Evolutionary conservation across 768 basidiomycete genomes (phyloP).

Genomic region (Mycena venus): DNA sequence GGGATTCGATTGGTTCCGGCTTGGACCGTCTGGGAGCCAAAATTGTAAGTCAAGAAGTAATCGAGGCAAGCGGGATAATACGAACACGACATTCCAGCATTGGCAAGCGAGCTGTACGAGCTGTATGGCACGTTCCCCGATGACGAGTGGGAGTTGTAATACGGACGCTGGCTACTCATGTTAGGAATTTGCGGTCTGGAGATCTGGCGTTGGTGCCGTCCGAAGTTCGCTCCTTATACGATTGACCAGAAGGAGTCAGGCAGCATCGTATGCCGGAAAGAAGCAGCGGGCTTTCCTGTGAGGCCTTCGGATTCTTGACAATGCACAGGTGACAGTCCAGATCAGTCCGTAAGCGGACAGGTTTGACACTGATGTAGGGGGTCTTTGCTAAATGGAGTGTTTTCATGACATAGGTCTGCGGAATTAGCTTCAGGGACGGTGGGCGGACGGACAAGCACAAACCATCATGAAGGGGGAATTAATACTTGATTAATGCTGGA

Average conservation of each 20-base stretch:
- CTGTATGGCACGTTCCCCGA: constrained; percentile 2
- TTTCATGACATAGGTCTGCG: background rate
- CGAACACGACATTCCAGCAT: constrained; percentile 18
- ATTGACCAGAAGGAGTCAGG: background rate
- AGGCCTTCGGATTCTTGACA: constrained; percentile 13
- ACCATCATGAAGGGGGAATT: background rate
- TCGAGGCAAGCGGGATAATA: background rate
- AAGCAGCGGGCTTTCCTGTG: background rate
- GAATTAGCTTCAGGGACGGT: background rate
- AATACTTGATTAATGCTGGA: background rate
- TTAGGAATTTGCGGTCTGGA: background rate
- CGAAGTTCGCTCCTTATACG: background rate
- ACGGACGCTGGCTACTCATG: background rate
- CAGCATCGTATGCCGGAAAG: background rate
- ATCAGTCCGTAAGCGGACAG: background rate
- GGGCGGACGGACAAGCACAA: background rate
- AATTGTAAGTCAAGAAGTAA: background rate
- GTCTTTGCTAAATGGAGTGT: background rate
- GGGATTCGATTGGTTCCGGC: background rate
- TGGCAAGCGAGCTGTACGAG: constrained; percentile 13
- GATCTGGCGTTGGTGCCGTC: background rate
- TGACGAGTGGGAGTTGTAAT: background rate
- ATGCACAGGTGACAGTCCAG: constrained; percentile 5
- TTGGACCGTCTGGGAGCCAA: background rate
- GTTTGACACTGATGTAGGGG: background rate